A percentile compares a stretch with the other conserved stretches of the same genome.
Evolutionary conservation across 2,329 filamentous ascomycete species (phyloP).

Genomic region (Tolypocladium pustulatum): DNA sequence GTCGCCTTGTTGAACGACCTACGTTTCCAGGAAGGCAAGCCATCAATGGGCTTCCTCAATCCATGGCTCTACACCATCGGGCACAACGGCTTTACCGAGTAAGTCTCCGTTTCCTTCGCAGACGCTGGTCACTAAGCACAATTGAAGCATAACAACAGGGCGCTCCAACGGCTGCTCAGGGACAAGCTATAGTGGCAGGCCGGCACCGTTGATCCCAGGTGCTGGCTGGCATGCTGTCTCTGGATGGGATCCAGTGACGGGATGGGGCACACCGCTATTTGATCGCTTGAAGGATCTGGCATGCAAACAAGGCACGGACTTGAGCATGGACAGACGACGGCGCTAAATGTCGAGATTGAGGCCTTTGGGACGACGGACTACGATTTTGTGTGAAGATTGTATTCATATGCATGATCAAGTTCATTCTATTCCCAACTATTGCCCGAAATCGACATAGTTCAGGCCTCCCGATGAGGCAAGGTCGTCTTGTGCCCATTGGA

Average conservation of each 20-base stretch:
- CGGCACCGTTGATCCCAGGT: constrained; percentile 4
- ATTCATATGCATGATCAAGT: too few relatives aligned
- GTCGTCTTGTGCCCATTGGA: too few relatives aligned
- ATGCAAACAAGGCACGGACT: too few relatives aligned
- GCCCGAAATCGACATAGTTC: too few relatives aligned
- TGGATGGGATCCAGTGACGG: constrained; percentile 8
- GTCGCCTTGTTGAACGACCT: constrained; percentile 56
- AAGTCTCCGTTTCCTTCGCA: constrained; percentile 4
- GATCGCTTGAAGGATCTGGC: constrained; percentile 3
- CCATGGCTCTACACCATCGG: constrained; percentile 43
- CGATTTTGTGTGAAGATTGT: too few relatives aligned
- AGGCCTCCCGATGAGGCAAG: too few relatives aligned
- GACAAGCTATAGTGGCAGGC: constrained; percentile 10
- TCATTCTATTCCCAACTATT: too few relatives aligned
- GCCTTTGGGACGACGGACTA: too few relatives aligned
- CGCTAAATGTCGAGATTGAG: neutral
- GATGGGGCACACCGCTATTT: constrained; percentile 6
- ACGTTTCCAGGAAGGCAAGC: constrained; percentile 41
- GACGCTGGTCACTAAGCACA: neutral
- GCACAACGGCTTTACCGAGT: constrained; percentile 23
- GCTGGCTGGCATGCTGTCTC: constrained; percentile 6
- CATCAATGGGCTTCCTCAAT: constrained; percentile 48
- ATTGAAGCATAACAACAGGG: constrained; percentile 23
- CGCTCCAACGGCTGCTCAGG: constrained; percentile 21
- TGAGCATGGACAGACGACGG: neutral